Base-by-base conservation (phyloP, 257 asterid genomes). In the Euphrasia confusa region DNA sequence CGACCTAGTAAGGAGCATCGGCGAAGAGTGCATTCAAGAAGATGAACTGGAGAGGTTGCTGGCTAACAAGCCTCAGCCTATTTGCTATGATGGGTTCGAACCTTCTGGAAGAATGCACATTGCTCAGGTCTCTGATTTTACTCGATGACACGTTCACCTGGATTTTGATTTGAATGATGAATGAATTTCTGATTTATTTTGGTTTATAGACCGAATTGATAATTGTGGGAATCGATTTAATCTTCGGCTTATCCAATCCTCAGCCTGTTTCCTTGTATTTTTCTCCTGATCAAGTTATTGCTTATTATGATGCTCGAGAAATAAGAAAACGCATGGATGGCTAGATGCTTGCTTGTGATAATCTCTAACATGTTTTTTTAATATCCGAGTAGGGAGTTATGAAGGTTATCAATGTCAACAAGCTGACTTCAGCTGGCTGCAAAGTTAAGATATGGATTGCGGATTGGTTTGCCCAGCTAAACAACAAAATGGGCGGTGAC, bases 21-120 rank as follows among this genome's bases (percentile, higher is more conserved):
- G 95, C 1, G 98, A 90, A 60, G 98, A 90, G 68, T 90, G 96
- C 67, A 90, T 90, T 28, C 98, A 90, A 61, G 96, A 88, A 65
- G 92, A 88, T 58, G 98, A 88, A 67, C 74, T 91, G 75, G 64
- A 39, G 82, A 72, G 79, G 64, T 74, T 91, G 27, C 77, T 91
- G 78, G 79, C 79, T 1, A 85, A 85, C 49, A 88, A 86, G 72
- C 85, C 85, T 24, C 76, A 82, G 3, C 89, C 86, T 33, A 50
- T 86, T 59, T 88, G 96, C 78, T 91, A 88, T 33, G 98, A 88
- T 63, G 96, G 96, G 10, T 86, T 91, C 63, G 98, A 91, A 63
- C 96, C 94, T 14, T 90, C 98, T 24, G 98, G 98, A 10, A 84
- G 96, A 69, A 90, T 90, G 98, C 96, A 90, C 72, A 90, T 90